Base-by-base conservation (phyloP, 768 basidiomycete genomes). In the Tulasnella sp. region DNA sequence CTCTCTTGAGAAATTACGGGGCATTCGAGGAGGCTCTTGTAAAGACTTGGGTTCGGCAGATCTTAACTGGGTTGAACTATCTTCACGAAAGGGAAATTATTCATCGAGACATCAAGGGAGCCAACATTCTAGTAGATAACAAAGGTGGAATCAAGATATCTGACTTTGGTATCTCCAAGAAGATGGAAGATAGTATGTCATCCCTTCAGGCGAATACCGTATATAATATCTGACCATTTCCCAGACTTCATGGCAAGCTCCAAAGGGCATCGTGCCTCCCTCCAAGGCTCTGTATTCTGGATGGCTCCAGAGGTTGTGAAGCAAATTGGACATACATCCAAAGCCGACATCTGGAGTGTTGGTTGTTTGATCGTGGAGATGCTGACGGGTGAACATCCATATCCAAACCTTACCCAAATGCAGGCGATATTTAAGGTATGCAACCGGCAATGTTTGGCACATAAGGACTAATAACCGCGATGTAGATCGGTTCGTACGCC, bases 291-390 rank as follows among this genome's bases (percentile, higher is more conserved):
- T 1, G 92, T 96, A 9, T 98, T 95, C 67, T 98, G 93, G 93
- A 96, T 98, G 93, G 93, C 93, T 0, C 93, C 93, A 0, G 93
- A 96, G 66, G 90, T 96, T 16, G 95, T 98, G 53, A 92, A 92
- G 62, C 95, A 99, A 68, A 90, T 81, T 22, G 77, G 80, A 0
- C 88, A 95, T 62, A 92, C 90, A 8, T 74, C 72, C 54, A 92
- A 92, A 61, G 90, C 91, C 5, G 92, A 95, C 63, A 92, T 95
- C 48, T 96, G 92, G 92, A 88, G 86, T 63, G 82, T 96, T 1
- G 91, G 91, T 1, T 93, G 91, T 64, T 67, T 96, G 41, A 81
- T 95, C 22, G 88, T 96, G 10, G 91, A 96, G 65, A 96, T 96
- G 91, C 70, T 95, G 48, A 96, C 92, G 0, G 90, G 91, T 1